A percentile compares a stretch with the other conserved stretches of the same genome.
Evolutionary conservation across 2,329 filamentous ascomycete genomes (phyloP).

Genomic region (Alternaria ventricosa): DNA sequence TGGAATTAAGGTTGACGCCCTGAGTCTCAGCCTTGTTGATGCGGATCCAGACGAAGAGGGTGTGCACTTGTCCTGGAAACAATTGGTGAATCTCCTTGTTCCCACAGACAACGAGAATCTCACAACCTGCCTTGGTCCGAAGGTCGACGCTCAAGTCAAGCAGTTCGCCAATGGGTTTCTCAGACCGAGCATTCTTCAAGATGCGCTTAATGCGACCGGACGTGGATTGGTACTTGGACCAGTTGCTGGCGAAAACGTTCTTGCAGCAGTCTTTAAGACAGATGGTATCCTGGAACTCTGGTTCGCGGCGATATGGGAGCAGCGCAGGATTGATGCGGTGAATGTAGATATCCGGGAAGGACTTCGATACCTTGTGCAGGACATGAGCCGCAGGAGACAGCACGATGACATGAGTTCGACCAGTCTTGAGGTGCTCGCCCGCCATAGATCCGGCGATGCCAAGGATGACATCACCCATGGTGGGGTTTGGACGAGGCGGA

Average conservation of each 20-base stretch:
- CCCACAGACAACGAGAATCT: conserved; percentile 28
- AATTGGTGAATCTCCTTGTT: conserved; percentile 23
- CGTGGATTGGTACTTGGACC: conserved; percentile 30
- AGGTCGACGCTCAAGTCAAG: conserved; percentile 30
- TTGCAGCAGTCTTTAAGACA: conserved; percentile 32
- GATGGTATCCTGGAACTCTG: conserved; percentile 15
- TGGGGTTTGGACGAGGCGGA: conserved; percentile 38
- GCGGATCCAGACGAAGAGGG: conserved; percentile 30
- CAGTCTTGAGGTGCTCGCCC: conserved; percentile 13
- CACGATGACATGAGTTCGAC: conserved; percentile 36
- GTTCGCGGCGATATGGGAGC: conserved; percentile 26
- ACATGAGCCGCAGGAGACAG: conserved; percentile 32
- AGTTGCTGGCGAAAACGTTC: conserved; percentile 36
- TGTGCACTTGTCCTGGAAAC: conserved; percentile 37
- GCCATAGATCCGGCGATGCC: conserved; percentile 31
- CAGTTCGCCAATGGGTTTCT: conserved; percentile 29
- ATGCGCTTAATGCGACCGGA: conserved; percentile 31
- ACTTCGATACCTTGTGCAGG: conserved; percentile 31
- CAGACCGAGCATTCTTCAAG: conserved; percentile 32
- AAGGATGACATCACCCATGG: conserved; percentile 36
- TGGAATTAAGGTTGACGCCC: conserved; percentile 21
- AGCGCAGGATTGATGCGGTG: conserved; percentile 39
- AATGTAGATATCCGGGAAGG: conserved; percentile 27
- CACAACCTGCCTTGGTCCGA: conserved; percentile 31
- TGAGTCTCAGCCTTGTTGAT: conserved; percentile 21